These are phyloP conservation scores for Sporothrix inflata DNA, from an alignment of 2,329 filamentous ascomycete species.

Conservation along the genomic window DNA sequence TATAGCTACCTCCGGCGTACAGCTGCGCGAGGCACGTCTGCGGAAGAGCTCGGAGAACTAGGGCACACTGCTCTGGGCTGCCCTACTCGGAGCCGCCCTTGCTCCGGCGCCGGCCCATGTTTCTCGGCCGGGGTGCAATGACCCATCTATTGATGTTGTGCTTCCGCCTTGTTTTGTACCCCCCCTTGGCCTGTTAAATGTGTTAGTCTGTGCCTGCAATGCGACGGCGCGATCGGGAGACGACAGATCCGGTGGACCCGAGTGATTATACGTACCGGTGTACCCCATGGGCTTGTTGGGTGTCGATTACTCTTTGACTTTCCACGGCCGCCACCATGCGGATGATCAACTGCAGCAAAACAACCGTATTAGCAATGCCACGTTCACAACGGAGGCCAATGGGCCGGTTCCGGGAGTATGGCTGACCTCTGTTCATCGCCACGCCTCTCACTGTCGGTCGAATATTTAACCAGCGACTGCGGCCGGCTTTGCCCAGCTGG, in stretches of 20 bases:
- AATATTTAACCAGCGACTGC: slow-evolving; percentile 91
- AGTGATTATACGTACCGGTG: slow-evolving; percentile 66
- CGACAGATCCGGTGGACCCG: background rate
- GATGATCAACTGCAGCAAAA: slow-evolving; percentile 75
- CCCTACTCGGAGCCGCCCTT: slow-evolving; percentile 29
- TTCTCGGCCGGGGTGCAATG: slow-evolving; percentile 79
- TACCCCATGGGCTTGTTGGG: slow-evolving; percentile 95
- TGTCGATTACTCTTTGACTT: slow-evolving; percentile 98
- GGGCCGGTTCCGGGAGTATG: background rate
- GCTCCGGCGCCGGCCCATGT: slow-evolving; percentile 84
- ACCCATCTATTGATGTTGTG: slow-evolving; percentile 91
- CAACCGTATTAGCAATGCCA: background rate
- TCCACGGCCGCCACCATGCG: slow-evolving; percentile 97
- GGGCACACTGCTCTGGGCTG: too few relatives aligned
- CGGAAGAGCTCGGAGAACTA: background rate
- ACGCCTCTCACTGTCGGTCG: slow-evolving; percentile 94
- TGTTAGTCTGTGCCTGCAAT: slow-evolving; percentile 38
- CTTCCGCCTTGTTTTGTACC: slow-evolving; percentile 89
- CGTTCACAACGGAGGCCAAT: slow-evolving; percentile 20
- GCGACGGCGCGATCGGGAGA: background rate
- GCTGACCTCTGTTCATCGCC: slow-evolving; percentile 92
- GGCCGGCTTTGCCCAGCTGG: slow-evolving; percentile 92
- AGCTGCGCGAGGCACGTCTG: background rate
- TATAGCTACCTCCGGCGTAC: background rate
- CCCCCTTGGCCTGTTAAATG: slow-evolving; percentile 67